Base-by-base conservation (phyloP, 169 alveolate genomes). In the Cryptosporidium muris region DNA sequence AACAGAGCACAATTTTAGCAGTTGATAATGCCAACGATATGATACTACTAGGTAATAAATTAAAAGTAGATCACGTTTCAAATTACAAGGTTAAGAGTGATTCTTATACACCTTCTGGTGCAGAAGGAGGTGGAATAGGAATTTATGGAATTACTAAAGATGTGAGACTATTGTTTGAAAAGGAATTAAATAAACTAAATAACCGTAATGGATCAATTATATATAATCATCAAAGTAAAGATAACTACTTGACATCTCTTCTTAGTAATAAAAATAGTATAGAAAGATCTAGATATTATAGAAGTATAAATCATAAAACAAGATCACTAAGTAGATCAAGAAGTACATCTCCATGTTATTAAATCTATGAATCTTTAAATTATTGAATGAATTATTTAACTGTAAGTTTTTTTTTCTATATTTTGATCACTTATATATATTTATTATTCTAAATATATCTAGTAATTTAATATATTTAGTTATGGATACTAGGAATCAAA, bases 1-100 rank as follows among this genome's bases (percentile, higher is more conserved):
- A 98, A 90, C 91, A 98, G 81, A 93, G 98, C 54, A 97, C 99
- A 0, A 89, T 98, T n/a, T 92, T 98, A 81, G 99, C 99, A n/a
- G 99, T 98, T 4, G 99, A 98, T 90, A 98, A 98, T 88, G 94
- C 96, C 58, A 97, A 97, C 90, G 99, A 98, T 54, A 94, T 92
- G 88, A 88, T 91, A 38, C 90, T 94, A 65, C 88, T 96, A 66
- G 98, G 97, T 25, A 90, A 97, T 64, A 88, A 91, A 11, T 82
- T 98, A 2, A 92, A 95, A 56, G 99, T 98, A 7, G 99, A 97
- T 85, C 99, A 98, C 89, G 97, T 96, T 53, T 90, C 90, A 88
- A 93, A 97, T 68, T 98, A 95, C 91, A 95, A 88, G 56, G 90
- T 92, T 38, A 74, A 74, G 8, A 54, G 62, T 12, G 67, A 58